Evolutionary conservation across 2,329 filamentous ascomycete species (phyloP), one percentile per base, ranked within the genome.

Genomic region (Aspergillus sergii): DNA sequence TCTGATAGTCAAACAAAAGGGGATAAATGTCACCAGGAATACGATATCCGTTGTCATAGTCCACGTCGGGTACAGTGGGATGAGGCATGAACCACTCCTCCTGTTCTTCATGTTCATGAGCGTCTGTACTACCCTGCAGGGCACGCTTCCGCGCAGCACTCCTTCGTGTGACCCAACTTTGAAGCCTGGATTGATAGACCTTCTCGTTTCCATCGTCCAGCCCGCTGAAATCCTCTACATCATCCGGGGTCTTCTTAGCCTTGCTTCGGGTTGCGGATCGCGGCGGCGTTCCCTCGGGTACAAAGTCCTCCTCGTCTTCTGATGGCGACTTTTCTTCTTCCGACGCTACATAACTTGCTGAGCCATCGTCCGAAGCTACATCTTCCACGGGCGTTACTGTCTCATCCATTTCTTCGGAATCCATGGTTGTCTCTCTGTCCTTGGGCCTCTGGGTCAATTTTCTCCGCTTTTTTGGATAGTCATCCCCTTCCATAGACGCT

Each of bases 1-100:
- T 97, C 73, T 99, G 95, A 69, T 99, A 99, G 66, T 96, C 93
- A 71, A 98, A 99, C 0, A 99, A 82, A 2, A 93, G 93, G 0
- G 93, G 93, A 68, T 91, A 94, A 9, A 99, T 94, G 71, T 99
- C 95, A 2, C 95, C 95, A 1, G 95, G 95, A 5, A 99, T 83
- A 58, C 87, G 91, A 61, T 96, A 87, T 3, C 87, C 90, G 45
- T 91, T 90, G 58, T 91, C 89, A 57, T 97, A 88, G 6, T 85
- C 79, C 56, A 92, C 86, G 75, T 97, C 94, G 0, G 91, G 83
- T 43, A 91, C 86, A 43, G 91, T 92, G 0, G 95, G 96, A 68
- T 96, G 93, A 5, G 93, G 92, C 71, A 92, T 90, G 68, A 92
- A 88, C 89, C 93, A 97, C 78, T 99, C 90, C 16, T 75, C 69